phyloP scores from a whole-genome alignment of 176 grass and related monocot genomes.

The Aegilops speltoides region DNA sequence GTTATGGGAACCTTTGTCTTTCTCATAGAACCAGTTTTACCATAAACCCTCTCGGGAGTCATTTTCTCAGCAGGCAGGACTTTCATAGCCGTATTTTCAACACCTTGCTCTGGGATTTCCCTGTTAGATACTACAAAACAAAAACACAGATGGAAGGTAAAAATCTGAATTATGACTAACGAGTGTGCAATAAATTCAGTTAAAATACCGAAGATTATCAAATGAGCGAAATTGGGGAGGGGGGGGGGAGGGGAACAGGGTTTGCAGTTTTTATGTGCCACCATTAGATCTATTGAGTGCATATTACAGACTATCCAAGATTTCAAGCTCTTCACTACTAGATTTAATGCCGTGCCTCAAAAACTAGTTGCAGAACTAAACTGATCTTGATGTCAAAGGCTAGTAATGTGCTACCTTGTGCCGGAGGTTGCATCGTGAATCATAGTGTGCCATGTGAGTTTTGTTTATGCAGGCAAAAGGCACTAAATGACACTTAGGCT shows the following conservation, averaged over 20 bases:
- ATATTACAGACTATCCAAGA: slow-evolving; percentile 12
- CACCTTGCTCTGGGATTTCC: slow-evolving; percentile 57
- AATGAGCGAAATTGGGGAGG: neutral
- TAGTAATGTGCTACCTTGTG: neutral
- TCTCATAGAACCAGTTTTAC: slow-evolving; percentile 67
- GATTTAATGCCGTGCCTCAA: neutral
- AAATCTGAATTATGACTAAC: neutral
- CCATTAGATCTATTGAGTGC: neutral
- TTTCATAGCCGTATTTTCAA: slow-evolving; percentile 54
- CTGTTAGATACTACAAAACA: slow-evolving; percentile 57
- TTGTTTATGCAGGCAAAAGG: slow-evolving; percentile 18
- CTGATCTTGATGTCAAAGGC: neutral
- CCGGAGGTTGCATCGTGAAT: neutral
- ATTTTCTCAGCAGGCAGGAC: slow-evolving; percentile 60
- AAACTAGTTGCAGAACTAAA: slow-evolving; percentile 13
- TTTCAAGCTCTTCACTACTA: neutral
- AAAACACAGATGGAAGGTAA: slow-evolving; percentile 26
- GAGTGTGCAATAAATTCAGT: neutral
- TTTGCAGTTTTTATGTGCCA: neutral
- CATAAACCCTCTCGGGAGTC: slow-evolving; percentile 63
- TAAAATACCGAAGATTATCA: neutral
- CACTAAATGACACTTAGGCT: neutral
- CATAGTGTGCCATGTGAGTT: neutral
- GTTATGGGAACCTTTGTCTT: slow-evolving; percentile 65
- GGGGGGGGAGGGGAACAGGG: neutral